Evolutionary conservation across 148 eudicot species (phyloP), one percentile per base, ranked within the genome.

Genomic region (Rhododendron ovatum): DNA sequence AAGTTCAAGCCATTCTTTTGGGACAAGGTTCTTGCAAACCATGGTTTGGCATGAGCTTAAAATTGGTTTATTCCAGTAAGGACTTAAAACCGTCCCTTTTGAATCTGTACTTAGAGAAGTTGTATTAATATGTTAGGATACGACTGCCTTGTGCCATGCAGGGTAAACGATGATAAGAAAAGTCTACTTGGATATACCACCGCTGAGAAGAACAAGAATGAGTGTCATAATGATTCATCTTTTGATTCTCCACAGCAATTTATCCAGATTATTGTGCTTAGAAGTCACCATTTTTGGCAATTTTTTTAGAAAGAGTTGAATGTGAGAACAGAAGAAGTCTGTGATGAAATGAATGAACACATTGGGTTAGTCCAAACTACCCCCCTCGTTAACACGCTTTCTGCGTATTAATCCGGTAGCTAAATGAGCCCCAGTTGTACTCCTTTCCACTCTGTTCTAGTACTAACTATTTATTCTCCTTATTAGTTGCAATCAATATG

Each of bases 101-200:
- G 50, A 41, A 65, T 77, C 39, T 18, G 22, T 47, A 14, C 37
- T 28, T 17, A n/a, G 41, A 35, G 43, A 30, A 53, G 1, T 35
- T 35, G 65, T 59, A 20, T 20, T 59, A 48, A n/a, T n/a, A 61
- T 39, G 28, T n/a, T 17, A 35, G 33, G 79, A 17, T 51, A n/a
- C 73, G 83, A 17, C 39, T 84, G 84, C 51, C 75, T 12, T 79
- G 65, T 81, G 26, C 41, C 51, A 47, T 87, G 74, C 91, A 96
- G 99, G 90, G 94, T 92, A 74, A 91, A 96, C 83, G 99, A 96
- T 94, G 91, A 95, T 93, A 98, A 96, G 88, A 98, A 92, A 85
- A 83, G 86, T 28, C 87, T 96, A 67, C 94, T 94, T 91, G 98
- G 98, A 41, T 41, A 71, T 93, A 91, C 82, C 18, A 86, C 91